These are phyloP conservation scores for Taiozyma onychis DNA, from an alignment of 1,139 yeast species.

Conservation along the genomic window DNA sequence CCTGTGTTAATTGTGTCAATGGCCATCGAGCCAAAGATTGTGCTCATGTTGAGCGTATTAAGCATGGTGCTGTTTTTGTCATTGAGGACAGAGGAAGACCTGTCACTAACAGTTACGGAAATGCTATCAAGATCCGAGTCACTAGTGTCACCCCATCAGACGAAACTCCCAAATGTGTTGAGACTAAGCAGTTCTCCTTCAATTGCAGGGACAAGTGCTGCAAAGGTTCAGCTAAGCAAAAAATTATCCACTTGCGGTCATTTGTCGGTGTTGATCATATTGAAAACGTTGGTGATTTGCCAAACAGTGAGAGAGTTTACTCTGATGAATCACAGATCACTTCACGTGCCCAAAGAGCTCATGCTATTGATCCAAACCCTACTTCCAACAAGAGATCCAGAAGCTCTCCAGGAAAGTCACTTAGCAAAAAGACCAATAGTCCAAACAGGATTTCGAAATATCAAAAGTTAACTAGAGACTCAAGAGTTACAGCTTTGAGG, in stretches of 20 bases:
- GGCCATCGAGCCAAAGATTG: slow-evolving; percentile 10
- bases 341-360: background rate
- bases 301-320: background rate
- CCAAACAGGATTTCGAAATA: background rate
- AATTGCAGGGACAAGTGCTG: background rate
- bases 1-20: slow-evolving; percentile 7
- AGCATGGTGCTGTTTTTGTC: background rate
- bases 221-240: background rate
- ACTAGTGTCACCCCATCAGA: background rate
- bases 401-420: background rate
- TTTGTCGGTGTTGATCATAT: background rate
- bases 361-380: background rate
- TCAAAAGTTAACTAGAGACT: background rate
- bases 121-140: background rate
- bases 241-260: background rate
- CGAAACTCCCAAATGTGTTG: background rate
- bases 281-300: background rate
- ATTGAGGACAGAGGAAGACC: slow-evolving; percentile 10
- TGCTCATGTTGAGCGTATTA: slow-evolving; percentile 1
- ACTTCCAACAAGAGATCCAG: background rate
- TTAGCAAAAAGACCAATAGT: background rate
- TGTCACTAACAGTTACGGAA: background rate
- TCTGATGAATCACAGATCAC: background rate
- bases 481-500: background rate
- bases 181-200: background rate